These are phyloP conservation scores for Pseudophaeomoniella oleicola DNA, from an alignment of 2,329 filamentous ascomycete species.

Conservation along the genomic window DNA sequence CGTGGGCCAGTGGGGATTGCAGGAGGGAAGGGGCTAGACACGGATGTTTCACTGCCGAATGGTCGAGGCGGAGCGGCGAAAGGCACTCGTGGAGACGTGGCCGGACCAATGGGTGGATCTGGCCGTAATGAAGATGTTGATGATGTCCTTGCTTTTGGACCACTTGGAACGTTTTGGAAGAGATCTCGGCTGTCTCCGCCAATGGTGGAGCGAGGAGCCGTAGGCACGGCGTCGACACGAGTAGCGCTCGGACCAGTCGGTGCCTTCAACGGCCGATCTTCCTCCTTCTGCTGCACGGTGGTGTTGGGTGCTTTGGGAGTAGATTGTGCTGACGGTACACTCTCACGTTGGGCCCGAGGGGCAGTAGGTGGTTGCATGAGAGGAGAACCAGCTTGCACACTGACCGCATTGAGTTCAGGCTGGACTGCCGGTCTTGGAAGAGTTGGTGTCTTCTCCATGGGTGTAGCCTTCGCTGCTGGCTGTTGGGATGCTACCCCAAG, in stretches of 20 bases:
- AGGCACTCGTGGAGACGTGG: background rate
- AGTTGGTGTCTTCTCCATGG: background rate
- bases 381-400: background rate
- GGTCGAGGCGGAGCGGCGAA: background rate
- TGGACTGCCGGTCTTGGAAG: conserved; percentile 1
- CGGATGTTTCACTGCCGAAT: background rate
- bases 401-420: background rate
- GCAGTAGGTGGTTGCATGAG: conserved; percentile 1
- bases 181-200: background rate
- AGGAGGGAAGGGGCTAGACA: conserved; percentile 6
- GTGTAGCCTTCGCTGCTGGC: conserved; percentile 5
- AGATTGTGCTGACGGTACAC: background rate
- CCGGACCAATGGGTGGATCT: background rate
- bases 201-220: background rate
- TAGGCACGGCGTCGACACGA: conserved; percentile 13
- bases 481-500: conserved; percentile 2
- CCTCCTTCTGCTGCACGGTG: background rate
- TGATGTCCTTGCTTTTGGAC: background rate
- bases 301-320: background rate
- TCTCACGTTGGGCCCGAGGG: background rate
- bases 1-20: conserved; percentile 27
- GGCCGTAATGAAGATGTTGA: background rate
- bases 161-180: background rate
- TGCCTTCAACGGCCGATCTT: conserved; percentile 16
- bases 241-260: conserved; percentile 30